Evolutionary conservation across 805 yeast species (phyloP).

Genomic region (Vanderwaltozyma yarrowii): DNA sequence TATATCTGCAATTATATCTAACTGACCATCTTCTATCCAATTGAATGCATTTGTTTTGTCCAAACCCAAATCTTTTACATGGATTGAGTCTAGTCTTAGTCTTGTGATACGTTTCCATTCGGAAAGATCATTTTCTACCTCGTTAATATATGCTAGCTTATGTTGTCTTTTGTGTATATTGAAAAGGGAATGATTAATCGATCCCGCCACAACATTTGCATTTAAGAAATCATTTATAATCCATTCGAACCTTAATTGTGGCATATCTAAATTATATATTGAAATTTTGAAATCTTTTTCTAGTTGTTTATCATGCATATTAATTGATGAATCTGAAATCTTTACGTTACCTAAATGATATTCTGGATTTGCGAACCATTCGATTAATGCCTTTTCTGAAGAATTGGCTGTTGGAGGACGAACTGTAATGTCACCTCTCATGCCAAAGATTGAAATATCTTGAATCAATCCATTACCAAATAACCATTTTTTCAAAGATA

Average conservation of each 20-base stretch:
- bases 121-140: constrained; percentile 27
- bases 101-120: constrained; percentile 45
- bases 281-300: constrained; percentile 32
- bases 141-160: constrained; percentile 37
- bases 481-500: constrained; percentile 79
- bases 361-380: constrained; percentile 26
- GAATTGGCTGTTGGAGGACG: neutral
- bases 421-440: constrained; percentile 58
- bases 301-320: constrained; percentile 15
- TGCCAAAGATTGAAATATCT: constrained; percentile 67
- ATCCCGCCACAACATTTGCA: constrained; percentile 62
- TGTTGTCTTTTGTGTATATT: constrained; percentile 68
- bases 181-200: constrained; percentile 64
- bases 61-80: constrained; percentile 31
- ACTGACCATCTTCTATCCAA: constrained; percentile 65
- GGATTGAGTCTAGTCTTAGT: constrained; percentile 33
- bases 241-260: constrained; percentile 48
- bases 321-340: constrained; percentile 22
- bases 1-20: constrained; percentile 61
- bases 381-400: neutral
- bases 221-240: constrained; percentile 56
- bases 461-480: constrained; percentile 77
- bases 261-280: constrained; percentile 56
- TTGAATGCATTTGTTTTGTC: constrained; percentile 38
- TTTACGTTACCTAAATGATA: constrained; percentile 38